Base-by-base conservation (phyloP, 73 alveolate species). In the Paramecium bursaria region DNA sequence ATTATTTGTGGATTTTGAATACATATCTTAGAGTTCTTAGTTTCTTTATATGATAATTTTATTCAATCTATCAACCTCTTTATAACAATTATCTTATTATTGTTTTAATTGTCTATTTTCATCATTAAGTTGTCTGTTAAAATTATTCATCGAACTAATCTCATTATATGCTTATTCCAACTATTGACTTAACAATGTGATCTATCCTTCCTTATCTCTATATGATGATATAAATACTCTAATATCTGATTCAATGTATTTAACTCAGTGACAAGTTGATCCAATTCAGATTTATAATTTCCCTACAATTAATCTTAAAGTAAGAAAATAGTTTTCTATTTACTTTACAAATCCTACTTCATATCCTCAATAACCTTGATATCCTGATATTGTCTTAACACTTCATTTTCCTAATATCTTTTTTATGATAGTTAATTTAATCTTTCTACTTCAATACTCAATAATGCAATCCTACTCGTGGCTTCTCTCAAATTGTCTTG, bases 61-160 rank as follows among this genome's bases (percentile, higher is more conserved):
- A 42, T 67, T 67, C 22, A 67, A 39, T 67, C 82, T 67, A 4
- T 67, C 82, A 0, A 67, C 44, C 44, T 67, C 82, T 42, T 42
- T 67, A 14, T 67, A 67, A 15, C 50, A 10, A 25, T 42, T 11
- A 10, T 67, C 82, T 14, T 39, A 17, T 0, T 21, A 44, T 35
- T 67, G 2, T 19, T 67, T 67, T 35, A 25, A 17, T 21, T 67
- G 33, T 42, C 55, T 19, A 67, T 67, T 67, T 35, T 67, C 82
- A 6, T 42, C 82, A 57, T 57, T 57, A 4, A 57, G 33, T 57
- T 57, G 15, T 26, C 76, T 57, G 33, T 57, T 57, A 30, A 57
- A 57, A 30, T 29, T 7, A 29, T 27, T 57, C 17, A 57, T 30
- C 49, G 27, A 57, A 19, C 33, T n/a, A 19, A 57, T 30, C 15